A percentile compares a stretch with the other conserved stretches of the same genome.
Evolutionary conservation across 371 early-diverging fungal genomes (phyloP).

Genomic region (Mucor indicus): DNA sequence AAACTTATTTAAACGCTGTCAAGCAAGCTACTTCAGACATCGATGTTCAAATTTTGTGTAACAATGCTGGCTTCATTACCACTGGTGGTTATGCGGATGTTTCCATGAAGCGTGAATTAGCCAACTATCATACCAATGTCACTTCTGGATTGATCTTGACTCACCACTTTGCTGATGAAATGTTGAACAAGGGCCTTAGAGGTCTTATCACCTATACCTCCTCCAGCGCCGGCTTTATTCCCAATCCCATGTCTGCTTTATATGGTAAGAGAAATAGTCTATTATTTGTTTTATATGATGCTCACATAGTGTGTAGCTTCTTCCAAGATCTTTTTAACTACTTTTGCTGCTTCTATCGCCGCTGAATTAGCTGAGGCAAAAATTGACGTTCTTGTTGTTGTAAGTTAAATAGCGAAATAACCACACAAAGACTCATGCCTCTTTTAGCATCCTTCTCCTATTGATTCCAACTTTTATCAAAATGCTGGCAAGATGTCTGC

Average conservation of each 20-base stretch:
- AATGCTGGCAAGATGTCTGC: conserved; percentile 57
- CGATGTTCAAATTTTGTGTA: conserved; percentile 56
- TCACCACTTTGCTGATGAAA: conserved; percentile 52
- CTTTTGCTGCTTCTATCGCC: conserved; percentile 56
- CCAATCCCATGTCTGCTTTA: conserved; percentile 55
- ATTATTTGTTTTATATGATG: too few species aligned
- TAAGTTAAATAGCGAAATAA: conserved; percentile 21
- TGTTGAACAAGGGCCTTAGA: conserved; percentile 37
- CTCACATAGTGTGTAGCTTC: conserved; percentile 26
- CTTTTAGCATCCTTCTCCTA: conserved; percentile 57
- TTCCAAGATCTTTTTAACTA: conserved; percentile 58
- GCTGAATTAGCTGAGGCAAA: conserved; percentile 54
- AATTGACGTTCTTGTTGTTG: conserved; percentile 59
- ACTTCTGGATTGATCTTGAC: conserved; percentile 46
- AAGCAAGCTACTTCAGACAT: conserved; percentile 45
- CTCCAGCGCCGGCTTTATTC: conserved; percentile 57
- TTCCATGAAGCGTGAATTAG: conserved; percentile 37
- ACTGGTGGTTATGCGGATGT: conserved; percentile 54
- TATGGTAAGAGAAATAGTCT: conserved; percentile 34
- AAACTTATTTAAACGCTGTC: conserved; percentile 42
- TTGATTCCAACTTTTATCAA: conserved; percentile 57
- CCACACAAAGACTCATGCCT: neutral
- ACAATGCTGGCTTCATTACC: conserved; percentile 65
- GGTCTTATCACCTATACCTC: conserved; percentile 61
- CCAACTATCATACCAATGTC: conserved; percentile 57